Conservation (phyloP, 1,139 yeast genomes). For the Protomyces macrosporus region DNA sequence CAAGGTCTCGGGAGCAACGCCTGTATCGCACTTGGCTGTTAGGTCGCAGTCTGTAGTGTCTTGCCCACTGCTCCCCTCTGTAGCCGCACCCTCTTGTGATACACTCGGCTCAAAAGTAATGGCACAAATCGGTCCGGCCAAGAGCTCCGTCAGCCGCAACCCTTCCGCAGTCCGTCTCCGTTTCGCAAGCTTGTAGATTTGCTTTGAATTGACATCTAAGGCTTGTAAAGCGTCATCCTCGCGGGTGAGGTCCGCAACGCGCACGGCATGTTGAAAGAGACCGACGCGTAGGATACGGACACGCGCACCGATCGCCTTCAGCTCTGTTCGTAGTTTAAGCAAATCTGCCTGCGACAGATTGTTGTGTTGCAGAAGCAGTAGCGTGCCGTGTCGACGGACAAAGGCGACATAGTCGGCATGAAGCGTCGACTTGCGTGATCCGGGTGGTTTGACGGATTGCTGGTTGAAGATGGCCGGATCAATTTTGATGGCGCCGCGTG, state of each 20-base stretch:
- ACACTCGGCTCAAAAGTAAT: slow-evolving; percentile 1
- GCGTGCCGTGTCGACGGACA: slow-evolving; percentile 6
- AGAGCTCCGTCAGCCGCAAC: slow-evolving; percentile 5
- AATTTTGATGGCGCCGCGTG: slow-evolving; percentile 10
- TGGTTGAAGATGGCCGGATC: slow-evolving; percentile 3
- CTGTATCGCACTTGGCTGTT: background rate
- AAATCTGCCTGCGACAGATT: slow-evolving; percentile 20
- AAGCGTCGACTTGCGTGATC: slow-evolving; percentile 11
- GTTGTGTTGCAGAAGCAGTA: slow-evolving; percentile 22
- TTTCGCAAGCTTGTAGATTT: slow-evolving; percentile 1
- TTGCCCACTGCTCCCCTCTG: background rate
- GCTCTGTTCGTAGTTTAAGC: slow-evolving; percentile 14
- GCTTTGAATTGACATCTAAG: slow-evolving; percentile 3
- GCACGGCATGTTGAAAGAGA: slow-evolving; percentile 19
- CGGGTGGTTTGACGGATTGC: slow-evolving; percentile 10
- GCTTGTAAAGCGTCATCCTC: background rate
- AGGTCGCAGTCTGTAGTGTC: background rate
- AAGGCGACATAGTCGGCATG: slow-evolving; percentile 21
- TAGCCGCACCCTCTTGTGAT: background rate
- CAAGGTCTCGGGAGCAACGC: slow-evolving; percentile 1
- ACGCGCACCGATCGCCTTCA: slow-evolving; percentile 4
- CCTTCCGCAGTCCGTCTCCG: background rate
- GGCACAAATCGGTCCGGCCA: slow-evolving; percentile 20
- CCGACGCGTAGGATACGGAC: slow-evolving; percentile 10
- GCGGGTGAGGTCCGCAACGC: slow-evolving; percentile 4